Base-by-base conservation (phyloP, 352 stramenopile species). In the Phytopythium mirpurense region DNA sequence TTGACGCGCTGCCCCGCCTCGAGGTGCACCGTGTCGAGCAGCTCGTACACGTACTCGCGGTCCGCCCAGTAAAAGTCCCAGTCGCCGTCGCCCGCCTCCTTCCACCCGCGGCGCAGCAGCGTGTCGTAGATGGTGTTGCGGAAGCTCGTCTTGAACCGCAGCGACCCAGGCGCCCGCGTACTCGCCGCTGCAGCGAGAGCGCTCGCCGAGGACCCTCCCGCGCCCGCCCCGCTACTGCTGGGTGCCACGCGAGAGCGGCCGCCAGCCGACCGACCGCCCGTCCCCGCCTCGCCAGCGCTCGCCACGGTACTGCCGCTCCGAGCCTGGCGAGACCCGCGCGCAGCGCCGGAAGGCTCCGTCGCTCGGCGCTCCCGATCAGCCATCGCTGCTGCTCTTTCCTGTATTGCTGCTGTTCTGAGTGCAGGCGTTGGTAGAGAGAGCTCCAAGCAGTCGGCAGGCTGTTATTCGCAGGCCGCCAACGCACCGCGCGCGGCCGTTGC, bases 91-190 rank as follows among this genome's bases (percentile, higher is more conserved):
- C 59, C 73, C 66, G 86, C 95, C 52, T 97, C 83, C 63, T 95
- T 96, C 89, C 89, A 97, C 0, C 90, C 89, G 2, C 86, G 78
- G 46, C 74, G 75, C 27, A 93, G 68, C 59, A 97, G 78, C 19
- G 90, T 90, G 59, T 97, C 88, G 65, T 90, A 97, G 56, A 97
- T 95, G 5, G 88, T 96, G 59, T 96, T 97, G 35, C 85, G 79
- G 69, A 97, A 97, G 11, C 64, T 92, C 9, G 87, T 96, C 65
- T 93, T 94, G 64, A 97, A 97, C 42, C 51, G 62, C 51, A 59
- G 61, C 36, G 58, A 41, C 45, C 26, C 32, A 8, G 19, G 31
- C 0, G 34, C 19, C 0, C 32, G 29, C 9, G 31, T 10, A 21
- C 21, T 31, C 6, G 12, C 44, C 4, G 26, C 18, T 2, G 26